These are phyloP conservation scores for Torrubiellomyces zombiae DNA, from an alignment of 2,329 filamentous ascomycete species.

Conservation along the genomic window DNA sequence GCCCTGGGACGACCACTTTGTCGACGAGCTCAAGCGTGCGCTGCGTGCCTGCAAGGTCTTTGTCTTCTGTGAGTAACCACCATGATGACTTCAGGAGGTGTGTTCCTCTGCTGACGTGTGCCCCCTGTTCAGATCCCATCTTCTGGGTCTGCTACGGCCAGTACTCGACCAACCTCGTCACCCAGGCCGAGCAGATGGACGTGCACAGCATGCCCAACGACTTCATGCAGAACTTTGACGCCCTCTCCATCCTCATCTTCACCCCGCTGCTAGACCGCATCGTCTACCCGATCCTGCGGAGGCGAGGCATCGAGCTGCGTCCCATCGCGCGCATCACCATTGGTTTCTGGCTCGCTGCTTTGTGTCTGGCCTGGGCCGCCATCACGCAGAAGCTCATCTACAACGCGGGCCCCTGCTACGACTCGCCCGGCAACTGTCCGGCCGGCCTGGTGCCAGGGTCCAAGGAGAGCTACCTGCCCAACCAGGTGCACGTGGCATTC, in stretches of 20 bases:
- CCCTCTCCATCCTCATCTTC: slow-evolving; percentile 49
- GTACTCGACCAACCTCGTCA: slow-evolving; percentile 49
- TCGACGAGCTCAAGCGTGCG: slow-evolving; percentile 53
- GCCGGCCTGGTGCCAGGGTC: slow-evolving; percentile 11
- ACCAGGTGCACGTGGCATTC: slow-evolving; percentile 36
- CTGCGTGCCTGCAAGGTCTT: slow-evolving; percentile 57
- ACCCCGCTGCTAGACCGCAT: slow-evolving; percentile 45
- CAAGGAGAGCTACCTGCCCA: slow-evolving; percentile 17
- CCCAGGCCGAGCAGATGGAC: slow-evolving; percentile 39
- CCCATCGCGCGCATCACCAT: slow-evolving; percentile 50
- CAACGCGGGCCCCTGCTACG: slow-evolving; percentile 31
- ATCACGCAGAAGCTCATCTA: slow-evolving; percentile 47
- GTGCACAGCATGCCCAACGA: slow-evolving; percentile 54
- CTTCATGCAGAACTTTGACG: slow-evolving; percentile 51
- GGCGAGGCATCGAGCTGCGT: slow-evolving; percentile 38
- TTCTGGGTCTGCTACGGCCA: slow-evolving; percentile 56
- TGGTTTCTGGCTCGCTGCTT: slow-evolving; percentile 38
- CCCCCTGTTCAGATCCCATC: slow-evolving; percentile 28
- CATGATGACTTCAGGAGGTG: no score
- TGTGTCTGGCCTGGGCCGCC: slow-evolving; percentile 41
- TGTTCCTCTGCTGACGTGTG: slow-evolving; percentile 1
- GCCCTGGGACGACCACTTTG: slow-evolving; percentile 52
- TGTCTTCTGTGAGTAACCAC: slow-evolving; percentile 27
- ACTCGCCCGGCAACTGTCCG: slow-evolving; percentile 22
- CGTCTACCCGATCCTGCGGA: slow-evolving; percentile 45